Base-by-base conservation (phyloP, 2,329 filamentous ascomycete species). In the Xylariaceae sp. region DNA sequence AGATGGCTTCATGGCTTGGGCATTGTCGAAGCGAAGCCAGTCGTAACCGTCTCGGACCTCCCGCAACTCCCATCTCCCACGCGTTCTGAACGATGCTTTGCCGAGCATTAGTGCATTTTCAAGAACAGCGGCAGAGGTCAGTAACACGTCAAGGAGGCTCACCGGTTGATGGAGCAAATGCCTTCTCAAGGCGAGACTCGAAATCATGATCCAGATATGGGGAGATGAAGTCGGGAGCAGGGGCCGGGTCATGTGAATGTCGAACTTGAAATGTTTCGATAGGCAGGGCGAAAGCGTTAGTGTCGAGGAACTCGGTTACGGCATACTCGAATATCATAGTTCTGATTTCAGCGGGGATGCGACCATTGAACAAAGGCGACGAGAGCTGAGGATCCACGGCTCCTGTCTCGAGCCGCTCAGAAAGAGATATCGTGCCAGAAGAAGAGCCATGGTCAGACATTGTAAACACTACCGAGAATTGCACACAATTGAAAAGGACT, bases 261-360 rank as follows among this genome's bases (percentile, higher is more conserved):
- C 56, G 64, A 18, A 60, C 51, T 16, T 14, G 16, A 16, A 11
- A 47, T 5, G 46, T 28, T 17, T 54, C 44, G 3, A 50, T 36
- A 9, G 22, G 39, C 14, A 56, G 31, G 11, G 13, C 14, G 17
- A 18, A 44, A 19, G 49, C 52, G 33, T 42, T 14, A 6, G 49
- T 34, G 28, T 48, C 45, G 22, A 43, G 50, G n/a, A 41, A 51
- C 14, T 66, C 67, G 10, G 63, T 61, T 1, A 69, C 57, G 7
- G 66, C 66, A 39, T 63, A 66, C 19, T 60, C 56, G 57, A 68
- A 72, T 41, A 73, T 70, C n/a, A 62, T 39, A 19, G 63, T 58
- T n/a, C 70, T 58, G 36, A 70, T 59, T 52, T 71, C 69, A n/a
- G 59, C 31, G 7, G 67, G 67, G 14, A 69, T 50, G 12, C 36